Conservation (phyloP, 1,284 basidiomycete genomes). For the Ganoderma lucidum region DNA sequence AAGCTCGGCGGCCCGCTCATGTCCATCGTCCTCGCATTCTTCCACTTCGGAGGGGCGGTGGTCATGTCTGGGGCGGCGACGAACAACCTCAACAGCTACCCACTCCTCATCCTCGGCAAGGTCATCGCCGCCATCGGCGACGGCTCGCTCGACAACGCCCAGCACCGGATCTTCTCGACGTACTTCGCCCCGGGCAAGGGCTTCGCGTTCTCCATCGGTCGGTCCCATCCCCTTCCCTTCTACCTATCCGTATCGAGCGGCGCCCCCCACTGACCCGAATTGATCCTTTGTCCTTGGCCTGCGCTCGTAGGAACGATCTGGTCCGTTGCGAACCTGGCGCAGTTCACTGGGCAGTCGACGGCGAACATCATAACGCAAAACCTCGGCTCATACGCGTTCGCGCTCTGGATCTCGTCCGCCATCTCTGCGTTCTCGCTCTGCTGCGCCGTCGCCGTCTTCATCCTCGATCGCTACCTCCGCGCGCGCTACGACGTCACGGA, state of each 20-base stretch:
- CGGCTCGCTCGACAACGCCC: slow-evolving; percentile 54
- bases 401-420: slow-evolving; percentile 52
- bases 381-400: slow-evolving; percentile 51
- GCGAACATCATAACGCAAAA: slow-evolving; percentile 50
- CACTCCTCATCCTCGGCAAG: slow-evolving; percentile 51
- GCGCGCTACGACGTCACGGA: slow-evolving; percentile 48
- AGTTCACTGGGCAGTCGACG: slow-evolving; percentile 50
- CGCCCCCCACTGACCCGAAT: background rate
- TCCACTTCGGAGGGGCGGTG: slow-evolving; percentile 46
- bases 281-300: background rate
- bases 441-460: slow-evolving; percentile 47
- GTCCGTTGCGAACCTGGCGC: slow-evolving; percentile 52
- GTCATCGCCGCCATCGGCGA: slow-evolving; percentile 54
- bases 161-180: slow-evolving; percentile 55
- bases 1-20: slow-evolving; percentile 51
- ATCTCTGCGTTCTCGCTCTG: slow-evolving; percentile 51
- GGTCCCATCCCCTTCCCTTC: slow-evolving; percentile 13
- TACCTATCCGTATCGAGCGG: slow-evolving; percentile 5
- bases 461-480: slow-evolving; percentile 51
- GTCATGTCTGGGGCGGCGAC: slow-evolving; percentile 52
- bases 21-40: slow-evolving; percentile 47
- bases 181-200: slow-evolving; percentile 54
- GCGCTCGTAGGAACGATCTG: slow-evolving; percentile 38
- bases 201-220: slow-evolving; percentile 51
- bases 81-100: slow-evolving; percentile 50